Evolutionary conservation across 2,329 filamentous ascomycete genomes (phyloP).

Genomic region (Cryphonectria carpinicola): DNA sequence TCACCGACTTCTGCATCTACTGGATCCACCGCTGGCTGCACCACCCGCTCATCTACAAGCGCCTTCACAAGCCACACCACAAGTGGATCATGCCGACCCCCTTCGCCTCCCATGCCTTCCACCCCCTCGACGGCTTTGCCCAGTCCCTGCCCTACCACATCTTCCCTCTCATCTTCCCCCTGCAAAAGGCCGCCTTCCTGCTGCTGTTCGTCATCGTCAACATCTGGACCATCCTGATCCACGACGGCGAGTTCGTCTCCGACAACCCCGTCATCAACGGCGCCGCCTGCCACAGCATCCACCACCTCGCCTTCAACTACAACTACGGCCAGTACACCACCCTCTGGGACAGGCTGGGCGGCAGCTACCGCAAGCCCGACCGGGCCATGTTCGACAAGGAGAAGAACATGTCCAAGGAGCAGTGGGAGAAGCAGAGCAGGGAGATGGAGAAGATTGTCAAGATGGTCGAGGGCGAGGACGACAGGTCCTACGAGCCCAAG

Average conservation of each 20-base stretch:
- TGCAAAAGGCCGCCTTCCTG: conserved; percentile 89
- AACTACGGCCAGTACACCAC: conserved; percentile 97
- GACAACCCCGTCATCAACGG: conserved; percentile 93
- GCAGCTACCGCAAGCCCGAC: conserved; percentile 85
- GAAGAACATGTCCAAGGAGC: conserved; percentile 79
- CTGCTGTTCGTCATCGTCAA: conserved; percentile 90
- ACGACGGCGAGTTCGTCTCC: conserved; percentile 93
- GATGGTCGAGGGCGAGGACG: conserved; percentile 67
- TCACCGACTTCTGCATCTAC: conserved; percentile 91
- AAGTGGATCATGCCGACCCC: conserved; percentile 99
- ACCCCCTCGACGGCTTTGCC: conserved; percentile 87
- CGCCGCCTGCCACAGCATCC: conserved; percentile 90
- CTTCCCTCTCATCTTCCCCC: conserved; percentile 89
- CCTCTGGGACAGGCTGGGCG: conserved; percentile 85
- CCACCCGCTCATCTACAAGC: conserved; percentile 81
- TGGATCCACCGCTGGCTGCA: conserved; percentile 88
- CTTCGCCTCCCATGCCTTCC: conserved; percentile 91
- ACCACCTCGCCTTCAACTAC: conserved; percentile 86
- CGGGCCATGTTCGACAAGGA: conserved; percentile 83
- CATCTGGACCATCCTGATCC: conserved; percentile 95
- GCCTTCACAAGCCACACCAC: conserved; percentile 95
- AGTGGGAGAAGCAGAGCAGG: conserved; percentile 77
- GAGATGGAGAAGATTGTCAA: conserved; percentile 78
- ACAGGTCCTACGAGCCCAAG: conserved; percentile 49
- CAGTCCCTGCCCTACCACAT: conserved; percentile 92